Evolutionary conservation across 2,329 filamentous ascomycete genomes (phyloP).

Genomic region (Cladobotryum protrusum): DNA sequence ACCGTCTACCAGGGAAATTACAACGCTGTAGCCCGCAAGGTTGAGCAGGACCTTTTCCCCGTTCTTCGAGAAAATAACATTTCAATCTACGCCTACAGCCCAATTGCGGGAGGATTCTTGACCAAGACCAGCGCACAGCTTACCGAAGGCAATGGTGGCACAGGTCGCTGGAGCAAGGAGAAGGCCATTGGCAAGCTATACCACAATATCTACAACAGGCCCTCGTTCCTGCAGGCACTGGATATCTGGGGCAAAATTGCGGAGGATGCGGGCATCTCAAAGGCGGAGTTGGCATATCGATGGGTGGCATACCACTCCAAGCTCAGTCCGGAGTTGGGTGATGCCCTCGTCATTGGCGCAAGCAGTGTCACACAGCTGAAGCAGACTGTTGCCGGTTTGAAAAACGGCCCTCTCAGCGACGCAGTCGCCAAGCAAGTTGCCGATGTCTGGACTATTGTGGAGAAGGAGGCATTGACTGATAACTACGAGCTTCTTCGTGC

Average conservation of each 20-base stretch:
- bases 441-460: conserved; percentile 12
- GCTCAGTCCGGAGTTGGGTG: neutral
- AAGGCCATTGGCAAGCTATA: neutral
- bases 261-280: neutral
- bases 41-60: conserved; percentile 34
- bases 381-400: conserved; percentile 3
- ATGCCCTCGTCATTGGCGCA: conserved; percentile 7
- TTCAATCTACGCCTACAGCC: conserved; percentile 33
- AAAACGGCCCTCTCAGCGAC: conserved; percentile 11
- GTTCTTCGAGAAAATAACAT: conserved; percentile 31
- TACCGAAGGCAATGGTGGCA: neutral
- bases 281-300: conserved; percentile 10
- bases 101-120: conserved; percentile 31
- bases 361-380: conserved; percentile 4
- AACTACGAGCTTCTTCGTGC: neutral
- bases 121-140: conserved; percentile 4
- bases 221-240: conserved; percentile 3
- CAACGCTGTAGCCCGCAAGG: conserved; percentile 32
- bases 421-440: conserved; percentile 11
- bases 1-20: conserved; percentile 40
- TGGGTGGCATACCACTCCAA: conserved; percentile 9
- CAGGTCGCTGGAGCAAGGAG: conserved; percentile 2
- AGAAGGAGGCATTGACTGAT: conserved; percentile 3
- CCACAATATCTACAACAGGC: conserved; percentile 4
- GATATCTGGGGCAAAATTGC: conserved; percentile 2